Percentiles rank a stretch among this genome's conserved stretches.
Evolutionary conservation across 257 asterid genomes (phyloP).

Genomic region (Nicotiana attenuata): DNA sequence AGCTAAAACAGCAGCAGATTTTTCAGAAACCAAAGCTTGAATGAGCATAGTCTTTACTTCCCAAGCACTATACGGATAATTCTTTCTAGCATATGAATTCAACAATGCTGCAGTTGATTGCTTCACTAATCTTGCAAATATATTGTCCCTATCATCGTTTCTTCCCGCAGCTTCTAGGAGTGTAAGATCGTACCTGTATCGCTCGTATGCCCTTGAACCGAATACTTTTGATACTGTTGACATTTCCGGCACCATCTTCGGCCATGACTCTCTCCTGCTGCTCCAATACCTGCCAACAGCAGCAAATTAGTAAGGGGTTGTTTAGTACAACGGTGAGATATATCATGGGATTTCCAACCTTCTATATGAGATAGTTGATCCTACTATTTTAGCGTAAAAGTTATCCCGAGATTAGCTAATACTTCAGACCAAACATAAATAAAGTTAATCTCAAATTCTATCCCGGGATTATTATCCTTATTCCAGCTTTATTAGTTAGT

Average conservation of each 20-base stretch:
- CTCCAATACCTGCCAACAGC: slow-evolving; percentile 64
- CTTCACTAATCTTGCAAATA: slow-evolving; percentile 44
- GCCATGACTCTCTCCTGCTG: slow-evolving; percentile 76
- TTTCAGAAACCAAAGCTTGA: slow-evolving; percentile 61
- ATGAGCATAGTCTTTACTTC: slow-evolving; percentile 77
- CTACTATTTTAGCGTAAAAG: too few relatives aligned
- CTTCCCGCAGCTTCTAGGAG: slow-evolving; percentile 58
- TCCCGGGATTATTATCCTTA: too few relatives aligned
- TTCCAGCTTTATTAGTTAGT: not conserved
- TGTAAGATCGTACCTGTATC: slow-evolving; percentile 58
- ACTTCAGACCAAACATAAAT: too few relatives aligned
- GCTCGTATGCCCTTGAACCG: slow-evolving; percentile 70
- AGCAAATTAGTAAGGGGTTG: not conserved
- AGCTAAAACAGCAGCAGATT: slow-evolving; percentile 62
- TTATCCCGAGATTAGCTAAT: too few relatives aligned
- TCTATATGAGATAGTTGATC: too few relatives aligned
- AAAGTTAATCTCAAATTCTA: too few relatives aligned
- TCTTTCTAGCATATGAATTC: slow-evolving; percentile 70
- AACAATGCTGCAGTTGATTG: slow-evolving; percentile 86
- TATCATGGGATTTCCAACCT: too few relatives aligned
- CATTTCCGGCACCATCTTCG: slow-evolving; percentile 67
- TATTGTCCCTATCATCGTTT: slow-evolving; percentile 40
- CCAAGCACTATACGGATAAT: slow-evolving; percentile 76
- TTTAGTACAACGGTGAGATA: too few relatives aligned
- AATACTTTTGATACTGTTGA: slow-evolving; percentile 73